Conservation (phyloP, 78 protist genomes). For the Protostelium mycophagum region DNA sequence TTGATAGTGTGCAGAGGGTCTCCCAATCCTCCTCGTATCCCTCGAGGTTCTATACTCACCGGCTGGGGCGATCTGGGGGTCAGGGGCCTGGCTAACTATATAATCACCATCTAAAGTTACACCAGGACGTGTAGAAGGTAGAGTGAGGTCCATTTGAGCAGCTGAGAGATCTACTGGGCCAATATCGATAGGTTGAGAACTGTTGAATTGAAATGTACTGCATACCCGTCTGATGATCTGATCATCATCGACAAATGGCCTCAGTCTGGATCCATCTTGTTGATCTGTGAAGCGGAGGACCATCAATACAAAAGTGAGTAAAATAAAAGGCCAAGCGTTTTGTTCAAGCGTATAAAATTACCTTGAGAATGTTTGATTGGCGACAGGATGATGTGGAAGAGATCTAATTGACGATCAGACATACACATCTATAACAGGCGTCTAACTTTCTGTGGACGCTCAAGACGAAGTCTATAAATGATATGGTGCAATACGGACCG, state of each 20-base stretch:
- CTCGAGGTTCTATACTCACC: background rate
- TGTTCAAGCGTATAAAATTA: background rate
- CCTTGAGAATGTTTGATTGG: background rate
- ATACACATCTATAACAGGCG: background rate
- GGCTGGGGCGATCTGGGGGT: background rate
- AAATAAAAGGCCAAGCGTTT: background rate
- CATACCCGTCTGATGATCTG: background rate
- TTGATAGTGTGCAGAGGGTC: no score
- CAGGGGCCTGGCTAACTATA: background rate
- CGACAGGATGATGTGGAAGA: background rate
- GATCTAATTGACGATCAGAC: background rate
- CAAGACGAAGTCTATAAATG: no score
- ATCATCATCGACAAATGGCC: background rate
- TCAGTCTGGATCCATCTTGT: background rate
- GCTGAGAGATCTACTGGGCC: background rate
- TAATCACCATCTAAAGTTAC: background rate
- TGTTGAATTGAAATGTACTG: background rate
- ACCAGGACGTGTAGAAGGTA: constrained; percentile 1
- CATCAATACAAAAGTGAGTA: background rate
- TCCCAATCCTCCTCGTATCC: no score
- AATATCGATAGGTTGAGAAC: background rate
- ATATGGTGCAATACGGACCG: no score
- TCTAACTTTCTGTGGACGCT: no score
- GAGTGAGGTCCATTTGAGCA: background rate
- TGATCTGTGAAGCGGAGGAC: background rate